phyloP scores from a whole-genome alignment of 768 basidiomycete species.

The Pholiota conissans region DNA sequence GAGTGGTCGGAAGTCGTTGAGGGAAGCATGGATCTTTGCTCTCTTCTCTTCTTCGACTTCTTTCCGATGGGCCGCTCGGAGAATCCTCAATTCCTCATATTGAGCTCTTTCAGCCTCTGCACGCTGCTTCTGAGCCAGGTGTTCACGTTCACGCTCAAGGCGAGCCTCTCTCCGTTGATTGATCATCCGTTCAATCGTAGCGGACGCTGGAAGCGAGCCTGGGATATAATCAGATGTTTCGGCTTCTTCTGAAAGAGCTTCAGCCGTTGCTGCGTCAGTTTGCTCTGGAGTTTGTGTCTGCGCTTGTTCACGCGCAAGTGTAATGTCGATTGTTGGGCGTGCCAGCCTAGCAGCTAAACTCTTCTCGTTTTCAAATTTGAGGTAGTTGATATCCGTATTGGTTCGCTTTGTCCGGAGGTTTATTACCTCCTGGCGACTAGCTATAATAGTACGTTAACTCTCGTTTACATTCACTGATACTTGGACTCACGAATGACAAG shows the following conservation, averaged over 20 bases:
- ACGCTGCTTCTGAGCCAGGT: background rate
- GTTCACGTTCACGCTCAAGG: background rate
- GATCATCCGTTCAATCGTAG: background rate
- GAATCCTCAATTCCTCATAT: background rate
- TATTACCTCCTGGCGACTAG: conserved; percentile 13
- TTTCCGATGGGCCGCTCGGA: background rate
- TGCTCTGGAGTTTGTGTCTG: background rate
- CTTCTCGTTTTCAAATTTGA: conserved; percentile 20
- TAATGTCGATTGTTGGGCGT: conserved; percentile 5
- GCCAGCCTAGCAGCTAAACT: conserved; percentile 25
- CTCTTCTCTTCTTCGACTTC: background rate
- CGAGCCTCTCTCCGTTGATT: background rate
- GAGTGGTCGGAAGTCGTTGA: background rate
- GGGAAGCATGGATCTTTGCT: background rate
- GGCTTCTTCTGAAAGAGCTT: background rate
- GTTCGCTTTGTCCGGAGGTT: conserved; percentile 5
- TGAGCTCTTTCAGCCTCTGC: background rate
- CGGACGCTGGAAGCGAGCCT: background rate
- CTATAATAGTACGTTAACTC: conserved; percentile 1
- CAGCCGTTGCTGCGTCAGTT: background rate
- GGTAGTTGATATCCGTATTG: conserved; percentile 29
- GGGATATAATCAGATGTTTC: background rate
- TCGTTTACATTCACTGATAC: background rate
- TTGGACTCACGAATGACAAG: conserved; percentile 35
- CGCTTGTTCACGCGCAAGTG: background rate